Evolutionary conservation across 2,329 filamentous ascomycete species (phyloP).

Genomic region (Nakataea oryzae): DNA sequence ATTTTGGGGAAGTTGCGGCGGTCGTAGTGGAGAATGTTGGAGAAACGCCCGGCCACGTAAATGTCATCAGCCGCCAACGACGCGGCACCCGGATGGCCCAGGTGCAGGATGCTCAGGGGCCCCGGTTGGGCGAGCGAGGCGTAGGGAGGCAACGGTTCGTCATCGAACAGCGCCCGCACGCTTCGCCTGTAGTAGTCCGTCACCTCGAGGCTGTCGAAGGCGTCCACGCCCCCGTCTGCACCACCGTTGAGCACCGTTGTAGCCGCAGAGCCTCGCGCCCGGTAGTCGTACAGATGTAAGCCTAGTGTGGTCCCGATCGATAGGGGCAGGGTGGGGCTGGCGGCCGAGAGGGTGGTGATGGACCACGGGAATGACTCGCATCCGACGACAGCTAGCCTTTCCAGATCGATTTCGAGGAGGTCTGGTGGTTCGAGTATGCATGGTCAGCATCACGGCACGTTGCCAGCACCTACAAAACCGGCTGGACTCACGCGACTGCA

Average conservation of each 20-base stretch:
- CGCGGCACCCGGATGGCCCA: slow-evolving; percentile 44
- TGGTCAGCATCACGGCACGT: neutral
- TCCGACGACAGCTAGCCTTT: slow-evolving; percentile 58
- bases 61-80: slow-evolving; percentile 63
- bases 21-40: slow-evolving; percentile 82
- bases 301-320: slow-evolving; percentile 77
- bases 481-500: slow-evolving; percentile 52
- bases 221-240: slow-evolving; percentile 24
- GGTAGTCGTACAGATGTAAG: slow-evolving; percentile 73
- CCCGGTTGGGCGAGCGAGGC: slow-evolving; percentile 70
- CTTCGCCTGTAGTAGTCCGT: slow-evolving; percentile 19
- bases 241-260: slow-evolving; percentile 15
- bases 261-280: slow-evolving; percentile 27
- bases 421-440: slow-evolving; percentile 22
- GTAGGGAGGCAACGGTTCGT: slow-evolving; percentile 45
- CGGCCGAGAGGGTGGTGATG: slow-evolving; percentile 71
- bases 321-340: slow-evolving; percentile 55
- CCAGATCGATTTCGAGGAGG: slow-evolving; percentile 73
- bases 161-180: slow-evolving; percentile 33
- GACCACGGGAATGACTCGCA: slow-evolving; percentile 67
- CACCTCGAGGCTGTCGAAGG: slow-evolving; percentile 14
- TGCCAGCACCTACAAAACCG: neutral
- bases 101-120: slow-evolving; percentile 72
- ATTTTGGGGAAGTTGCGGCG: slow-evolving; percentile 74
- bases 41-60: slow-evolving; percentile 80